Percentiles rank a stretch among this genome's conserved stretches.
phyloP scores from a whole-genome alignment of 768 basidiomycete species.

The Piloderma croceum region DNA sequence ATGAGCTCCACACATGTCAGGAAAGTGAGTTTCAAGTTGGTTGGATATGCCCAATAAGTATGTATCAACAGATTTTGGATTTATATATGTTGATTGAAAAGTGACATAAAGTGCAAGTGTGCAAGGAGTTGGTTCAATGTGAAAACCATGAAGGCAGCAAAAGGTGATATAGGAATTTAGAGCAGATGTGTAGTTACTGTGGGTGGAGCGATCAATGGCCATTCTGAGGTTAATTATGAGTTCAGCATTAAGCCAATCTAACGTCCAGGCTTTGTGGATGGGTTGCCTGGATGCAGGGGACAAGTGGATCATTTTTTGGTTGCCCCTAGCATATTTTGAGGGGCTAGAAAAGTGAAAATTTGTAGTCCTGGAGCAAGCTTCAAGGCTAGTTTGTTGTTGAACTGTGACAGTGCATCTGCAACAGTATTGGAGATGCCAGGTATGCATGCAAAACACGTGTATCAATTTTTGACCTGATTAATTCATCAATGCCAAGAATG shows the following conservation, averaged over 20 bases:
- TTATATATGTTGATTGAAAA: no score
- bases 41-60: no score
- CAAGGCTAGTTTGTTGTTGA: neutral
- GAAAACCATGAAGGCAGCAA: slow-evolving; percentile 23
- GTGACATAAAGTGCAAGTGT: no score
- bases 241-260: slow-evolving; percentile 26
- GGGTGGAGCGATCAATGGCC: slow-evolving; percentile 22
- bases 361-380: slow-evolving; percentile 1
- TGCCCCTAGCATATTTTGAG: slow-evolving; percentile 8
- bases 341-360: slow-evolving; percentile 12
- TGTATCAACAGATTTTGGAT: no score
- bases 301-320: slow-evolving; percentile 10
- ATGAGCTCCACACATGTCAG: slow-evolving; percentile 17
- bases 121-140: slow-evolving; percentile 31
- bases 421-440: slow-evolving; percentile 14
- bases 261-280: slow-evolving; percentile 28
- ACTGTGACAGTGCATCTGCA: slow-evolving; percentile 15
- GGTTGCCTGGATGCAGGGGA: slow-evolving; percentile 27
- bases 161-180: slow-evolving; percentile 37
- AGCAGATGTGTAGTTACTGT: slow-evolving; percentile 24
- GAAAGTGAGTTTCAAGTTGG: slow-evolving; percentile 29
- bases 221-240: slow-evolving; percentile 20
- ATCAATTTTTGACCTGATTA: slow-evolving; percentile 10
- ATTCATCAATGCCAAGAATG: slow-evolving; percentile 4
- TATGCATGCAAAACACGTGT: slow-evolving; percentile 19